Evolutionary conservation across 768 basidiomycete species (phyloP).

Genomic region (Pilatotrama ljubarskyi): DNA sequence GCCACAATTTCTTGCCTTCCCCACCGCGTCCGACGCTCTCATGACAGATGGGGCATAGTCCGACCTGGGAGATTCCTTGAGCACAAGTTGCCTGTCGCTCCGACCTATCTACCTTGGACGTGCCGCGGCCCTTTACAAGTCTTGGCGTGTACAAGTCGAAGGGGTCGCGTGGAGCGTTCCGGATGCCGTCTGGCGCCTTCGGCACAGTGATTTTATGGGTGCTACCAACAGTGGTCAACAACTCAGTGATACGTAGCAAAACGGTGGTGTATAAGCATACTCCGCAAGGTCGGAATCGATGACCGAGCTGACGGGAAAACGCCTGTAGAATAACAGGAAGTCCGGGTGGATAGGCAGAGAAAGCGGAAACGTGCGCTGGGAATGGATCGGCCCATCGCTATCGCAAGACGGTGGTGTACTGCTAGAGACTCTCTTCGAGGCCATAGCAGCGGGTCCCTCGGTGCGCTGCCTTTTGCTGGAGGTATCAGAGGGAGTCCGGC

Average conservation of each 20-base stretch:
- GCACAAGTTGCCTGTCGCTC: neutral
- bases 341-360: constrained; percentile 45
- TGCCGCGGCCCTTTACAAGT: constrained; percentile 69
- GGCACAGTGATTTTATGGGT: neutral
- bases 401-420: neutral
- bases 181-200: constrained; percentile 41
- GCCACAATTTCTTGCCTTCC: constrained; percentile 62
- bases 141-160: constrained; percentile 80
- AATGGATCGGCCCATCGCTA: constrained; percentile 22
- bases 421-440: neutral
- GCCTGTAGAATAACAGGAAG: constrained; percentile 67
- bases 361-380: constrained; percentile 53
- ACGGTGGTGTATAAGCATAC: constrained; percentile 36
- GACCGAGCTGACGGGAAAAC: constrained; percentile 66
- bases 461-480: constrained; percentile 4
- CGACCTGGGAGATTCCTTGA: constrained; percentile 35
- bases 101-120: constrained; percentile 46
- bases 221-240: neutral
- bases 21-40: constrained; percentile 64
- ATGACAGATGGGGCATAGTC: constrained; percentile 76
- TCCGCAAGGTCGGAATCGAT: constrained; percentile 39
- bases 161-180: constrained; percentile 59
- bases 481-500: neutral
- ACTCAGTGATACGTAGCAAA: neutral
- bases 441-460: neutral